phyloP scores from a whole-genome alignment of 129 eudicot species.

The Lactuca saligna region DNA sequence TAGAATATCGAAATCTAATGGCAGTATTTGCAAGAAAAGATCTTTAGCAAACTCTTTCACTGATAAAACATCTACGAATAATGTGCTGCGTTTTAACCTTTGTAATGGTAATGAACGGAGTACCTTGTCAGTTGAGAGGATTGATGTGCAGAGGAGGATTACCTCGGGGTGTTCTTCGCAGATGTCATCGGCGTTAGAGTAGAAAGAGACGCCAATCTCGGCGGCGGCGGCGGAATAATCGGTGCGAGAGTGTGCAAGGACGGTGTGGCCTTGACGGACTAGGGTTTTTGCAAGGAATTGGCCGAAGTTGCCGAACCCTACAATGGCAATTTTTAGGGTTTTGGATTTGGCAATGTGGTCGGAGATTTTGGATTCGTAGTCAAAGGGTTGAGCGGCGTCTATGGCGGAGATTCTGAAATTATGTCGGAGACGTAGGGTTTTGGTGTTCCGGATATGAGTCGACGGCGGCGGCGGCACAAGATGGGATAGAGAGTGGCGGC shows the following conservation, averaged over 20 bases:
- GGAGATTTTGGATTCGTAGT: constrained; percentile 56
- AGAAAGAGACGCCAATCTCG: constrained; percentile 52
- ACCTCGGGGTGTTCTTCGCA: constrained; percentile 95
- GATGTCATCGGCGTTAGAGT: constrained; percentile 57
- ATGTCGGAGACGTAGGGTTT: constrained; percentile 17
- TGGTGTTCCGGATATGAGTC: neutral
- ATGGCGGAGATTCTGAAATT: constrained; percentile 47
- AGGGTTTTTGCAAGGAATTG: constrained; percentile 76
- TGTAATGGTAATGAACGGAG: constrained; percentile 71
- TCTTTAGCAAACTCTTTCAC: constrained; percentile 77
- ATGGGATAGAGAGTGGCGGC: constrained; percentile 4
- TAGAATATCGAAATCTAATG: constrained; percentile 64
- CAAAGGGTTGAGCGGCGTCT: constrained; percentile 79
- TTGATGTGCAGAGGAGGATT: constrained; percentile 71
- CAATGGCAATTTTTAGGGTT: constrained; percentile 64
- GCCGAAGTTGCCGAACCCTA: constrained; percentile 90
- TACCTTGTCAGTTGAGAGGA: constrained; percentile 69
- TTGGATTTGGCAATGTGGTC: constrained; percentile 38
- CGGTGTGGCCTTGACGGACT: constrained; percentile 74
- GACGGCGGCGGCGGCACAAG: constrained; percentile 15
- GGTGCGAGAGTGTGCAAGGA: constrained; percentile 72
- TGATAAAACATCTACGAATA: constrained; percentile 80
- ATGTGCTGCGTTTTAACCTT: constrained; percentile 60
- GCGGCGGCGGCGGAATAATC: constrained; percentile 53
- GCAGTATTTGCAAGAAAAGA: constrained; percentile 52